Percentiles rank a stretch among this genome's conserved stretches.
phyloP scores from a whole-genome alignment of 2,329 filamentous ascomycete genomes.

The Ceratocystis harringtonii region DNA sequence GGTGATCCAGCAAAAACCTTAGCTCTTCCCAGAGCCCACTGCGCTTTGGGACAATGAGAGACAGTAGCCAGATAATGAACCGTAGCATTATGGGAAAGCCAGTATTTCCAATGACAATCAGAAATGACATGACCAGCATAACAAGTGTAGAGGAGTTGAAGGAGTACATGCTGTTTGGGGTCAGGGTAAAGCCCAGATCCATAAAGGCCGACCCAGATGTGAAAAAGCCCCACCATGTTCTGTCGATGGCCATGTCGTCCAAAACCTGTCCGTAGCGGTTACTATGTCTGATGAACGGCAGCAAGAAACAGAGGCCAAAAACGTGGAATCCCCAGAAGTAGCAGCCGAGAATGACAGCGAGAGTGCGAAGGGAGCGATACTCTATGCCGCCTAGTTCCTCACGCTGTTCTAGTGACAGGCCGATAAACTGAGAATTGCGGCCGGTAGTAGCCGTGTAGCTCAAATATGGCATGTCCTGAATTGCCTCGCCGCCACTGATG shows the following conservation, averaged over 20 bases:
- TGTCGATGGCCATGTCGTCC: slow-evolving; percentile 43
- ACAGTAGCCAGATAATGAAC: slow-evolving; percentile 74
- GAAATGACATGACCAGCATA: slow-evolving; percentile 62
- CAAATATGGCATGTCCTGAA: slow-evolving; percentile 61
- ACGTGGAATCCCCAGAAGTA: slow-evolving; percentile 80
- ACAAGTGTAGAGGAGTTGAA: slow-evolving; percentile 66
- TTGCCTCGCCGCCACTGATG: slow-evolving; percentile 11
- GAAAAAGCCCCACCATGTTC: slow-evolving; percentile 85
- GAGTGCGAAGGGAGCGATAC: slow-evolving; percentile 77
- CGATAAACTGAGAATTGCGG: slow-evolving; percentile 83
- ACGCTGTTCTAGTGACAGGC: slow-evolving; percentile 75
- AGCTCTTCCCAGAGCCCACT: slow-evolving; percentile 79
- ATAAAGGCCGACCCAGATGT: slow-evolving; percentile 81
- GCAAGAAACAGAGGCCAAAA: slow-evolving; percentile 55
- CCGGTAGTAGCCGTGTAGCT: slow-evolving; percentile 88
- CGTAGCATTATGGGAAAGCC: slow-evolving; percentile 90
- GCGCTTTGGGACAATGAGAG: slow-evolving; percentile 46
- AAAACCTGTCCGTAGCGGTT: slow-evolving; percentile 50
- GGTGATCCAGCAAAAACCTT: slow-evolving; percentile 81
- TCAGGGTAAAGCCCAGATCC: slow-evolving; percentile 86
- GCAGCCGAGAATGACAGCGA: slow-evolving; percentile 58
- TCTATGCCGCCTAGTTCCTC: slow-evolving; percentile 95
- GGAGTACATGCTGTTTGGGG: slow-evolving; percentile 82
- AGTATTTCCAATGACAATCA: slow-evolving; percentile 90
- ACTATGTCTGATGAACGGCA: slow-evolving; percentile 64